Conservation (phyloP, 306 rosid species). For the Calophaca sinica region DNA sequence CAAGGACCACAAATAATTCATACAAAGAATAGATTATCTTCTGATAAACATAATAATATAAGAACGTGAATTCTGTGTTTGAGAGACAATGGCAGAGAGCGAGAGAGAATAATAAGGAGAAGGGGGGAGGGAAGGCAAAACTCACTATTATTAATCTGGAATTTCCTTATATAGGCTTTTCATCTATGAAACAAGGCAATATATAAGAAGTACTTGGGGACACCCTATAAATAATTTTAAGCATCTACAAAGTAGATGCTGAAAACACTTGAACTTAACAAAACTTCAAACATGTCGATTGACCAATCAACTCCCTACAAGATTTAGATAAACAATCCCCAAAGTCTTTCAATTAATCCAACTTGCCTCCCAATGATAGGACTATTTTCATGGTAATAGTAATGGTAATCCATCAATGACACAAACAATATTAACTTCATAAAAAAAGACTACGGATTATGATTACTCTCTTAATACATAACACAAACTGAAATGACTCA, state of each 20-base stretch:
- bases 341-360: constrained; percentile 24
- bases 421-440: constrained; percentile 2
- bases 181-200: constrained; percentile 27
- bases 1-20: constrained; percentile 32
- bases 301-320: constrained; percentile 26
- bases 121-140: background rate
- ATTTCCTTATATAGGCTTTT: background rate
- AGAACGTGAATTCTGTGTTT: background rate
- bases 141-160: constrained; percentile 5
- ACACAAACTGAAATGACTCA: constrained; percentile 7
- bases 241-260: constrained; percentile 22
- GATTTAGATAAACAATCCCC: background rate
- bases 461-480: constrained; percentile 25
- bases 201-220: background rate
- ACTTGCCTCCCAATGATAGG: constrained; percentile 26
- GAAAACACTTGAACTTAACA: constrained; percentile 9
- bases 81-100: background rate
- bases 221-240: constrained; percentile 23
- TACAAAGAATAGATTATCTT: constrained; percentile 6
- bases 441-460: background rate
- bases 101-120: background rate
- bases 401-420: background rate
- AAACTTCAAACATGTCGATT: constrained; percentile 39
- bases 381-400: background rate
- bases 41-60: constrained; percentile 4